These are phyloP conservation scores for Trichothecium roseum DNA, from an alignment of 2,329 filamentous ascomycete genomes.

Conservation along the genomic window DNA sequence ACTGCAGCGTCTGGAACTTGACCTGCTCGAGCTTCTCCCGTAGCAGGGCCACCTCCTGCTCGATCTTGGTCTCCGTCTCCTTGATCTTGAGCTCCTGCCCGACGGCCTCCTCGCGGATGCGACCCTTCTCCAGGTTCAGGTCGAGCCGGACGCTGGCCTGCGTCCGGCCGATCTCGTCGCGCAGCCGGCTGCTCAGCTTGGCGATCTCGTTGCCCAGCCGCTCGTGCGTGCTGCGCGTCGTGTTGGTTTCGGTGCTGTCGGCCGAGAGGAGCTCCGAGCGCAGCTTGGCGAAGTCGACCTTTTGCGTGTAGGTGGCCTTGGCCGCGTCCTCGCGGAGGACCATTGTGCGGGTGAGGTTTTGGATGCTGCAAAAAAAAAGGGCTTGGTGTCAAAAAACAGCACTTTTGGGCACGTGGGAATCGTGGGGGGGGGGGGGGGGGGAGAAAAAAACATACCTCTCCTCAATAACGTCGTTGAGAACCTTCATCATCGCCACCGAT, in stretches of 20 bases:
- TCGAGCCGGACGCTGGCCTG: slow-evolving; percentile 89
- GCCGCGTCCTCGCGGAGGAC: slow-evolving; percentile 89
- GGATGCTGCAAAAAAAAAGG: slow-evolving; percentile 74
- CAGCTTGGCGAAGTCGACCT: slow-evolving; percentile 96
- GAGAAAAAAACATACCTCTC: too few species aligned
- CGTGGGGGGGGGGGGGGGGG: neutral
- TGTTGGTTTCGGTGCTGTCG: slow-evolving; percentile 81
- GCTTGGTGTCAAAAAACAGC: neutral
- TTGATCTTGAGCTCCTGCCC: slow-evolving; percentile 96
- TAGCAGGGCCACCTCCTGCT: slow-evolving; percentile 88
- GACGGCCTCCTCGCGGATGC: slow-evolving; percentile 92
- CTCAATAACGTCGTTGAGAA: slow-evolving; percentile 92
- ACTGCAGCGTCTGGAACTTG: slow-evolving; percentile 96
- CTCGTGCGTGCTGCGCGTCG: slow-evolving; percentile 85
- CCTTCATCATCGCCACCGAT: slow-evolving; percentile 96
- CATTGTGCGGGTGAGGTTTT: slow-evolving; percentile 96
- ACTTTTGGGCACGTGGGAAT: neutral
- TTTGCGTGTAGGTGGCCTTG: slow-evolving; percentile 71
- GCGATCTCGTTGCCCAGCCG: slow-evolving; percentile 88
- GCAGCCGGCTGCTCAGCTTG: slow-evolving; percentile 78
- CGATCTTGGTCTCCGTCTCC: slow-evolving; percentile 96
- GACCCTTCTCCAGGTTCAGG: slow-evolving; percentile 90
- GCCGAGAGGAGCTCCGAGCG: slow-evolving; percentile 87
- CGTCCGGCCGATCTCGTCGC: slow-evolving; percentile 89
- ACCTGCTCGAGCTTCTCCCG: slow-evolving; percentile 90